Base-by-base conservation (phyloP, 345 rosid genomes). In the Eucalyptus erythrocorys region DNA sequence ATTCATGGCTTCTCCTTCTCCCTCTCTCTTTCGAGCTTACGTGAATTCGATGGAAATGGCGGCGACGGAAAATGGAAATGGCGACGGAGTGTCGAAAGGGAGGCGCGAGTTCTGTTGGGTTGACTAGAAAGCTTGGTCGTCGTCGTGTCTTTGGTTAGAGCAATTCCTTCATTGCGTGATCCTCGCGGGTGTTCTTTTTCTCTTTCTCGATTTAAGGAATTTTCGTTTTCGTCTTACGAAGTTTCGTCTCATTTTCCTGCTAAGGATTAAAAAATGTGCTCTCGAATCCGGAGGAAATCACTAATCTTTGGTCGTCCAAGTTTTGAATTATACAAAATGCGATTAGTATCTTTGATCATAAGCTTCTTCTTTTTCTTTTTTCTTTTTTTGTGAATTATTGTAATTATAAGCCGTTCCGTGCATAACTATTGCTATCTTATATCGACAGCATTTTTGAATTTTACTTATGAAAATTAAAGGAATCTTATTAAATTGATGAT, bases 381-480 rank as follows among this genome's bases (percentile, higher is more conserved):
- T 21, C 3, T 1, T 16, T 71, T 76, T 34, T 15, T 19, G 15
- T 76, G 9, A 76, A 76, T 76, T 7, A 76, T 21, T 22, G 3
- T 40, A 40, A 22, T 17, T 22, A 0, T 76, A 40, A 76, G 47
- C 24, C 0, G 0, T 11, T 26, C 0, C 4, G 2, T 21, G 1
- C 1, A 22, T 1, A 0, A 37, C 15, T 43, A 0, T 3, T 10
- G 8, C 0, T 76, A 21, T 21, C 0, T 76, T 37, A 1, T n/a
- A 64, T 64, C 5, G 1, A 64, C 0, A n/a, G 0, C 0, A n/a
- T n/a, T n/a, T n/a, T 0, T n/a, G 0, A 0, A 64, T 64, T 76
- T 6, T 40, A 40, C 5, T 76, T 2, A 40, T 0, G 2, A 76
- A 66, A 76, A 17, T 22, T 2, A 11, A 6, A 37, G 8, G 5